These are phyloP conservation scores for Tuctoria greenei DNA, from an alignment of 176 grass and related monocot species.

Conservation along the genomic window DNA sequence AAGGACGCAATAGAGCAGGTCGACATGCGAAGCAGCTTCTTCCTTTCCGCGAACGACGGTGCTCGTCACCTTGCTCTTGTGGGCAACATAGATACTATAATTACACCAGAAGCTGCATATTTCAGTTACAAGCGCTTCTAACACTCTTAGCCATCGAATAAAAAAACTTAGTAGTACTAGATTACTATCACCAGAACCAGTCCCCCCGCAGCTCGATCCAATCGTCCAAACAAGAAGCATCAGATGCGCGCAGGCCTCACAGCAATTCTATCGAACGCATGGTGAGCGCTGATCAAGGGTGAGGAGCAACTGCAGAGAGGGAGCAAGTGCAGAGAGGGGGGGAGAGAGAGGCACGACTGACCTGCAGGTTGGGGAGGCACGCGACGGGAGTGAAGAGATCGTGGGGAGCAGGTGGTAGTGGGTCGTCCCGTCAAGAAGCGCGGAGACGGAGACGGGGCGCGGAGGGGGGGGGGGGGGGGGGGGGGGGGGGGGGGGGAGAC, in stretches of 20 bases:
- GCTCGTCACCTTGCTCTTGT: background rate
- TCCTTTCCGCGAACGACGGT: background rate
- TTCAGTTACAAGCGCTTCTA: background rate
- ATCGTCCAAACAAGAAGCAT: background rate
- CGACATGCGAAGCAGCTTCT: background rate
- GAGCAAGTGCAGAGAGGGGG: background rate
- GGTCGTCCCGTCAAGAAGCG: background rate
- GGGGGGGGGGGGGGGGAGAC: too few relatives aligned
- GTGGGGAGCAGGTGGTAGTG: background rate
- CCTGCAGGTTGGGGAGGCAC: background rate
- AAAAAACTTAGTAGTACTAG: background rate
- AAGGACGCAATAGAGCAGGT: background rate
- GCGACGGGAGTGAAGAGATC: background rate
- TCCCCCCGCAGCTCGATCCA: background rate
- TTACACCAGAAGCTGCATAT: background rate
- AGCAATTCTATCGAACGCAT: constrained; percentile 36
- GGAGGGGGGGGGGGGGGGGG: too few relatives aligned
- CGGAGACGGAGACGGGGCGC: too few relatives aligned
- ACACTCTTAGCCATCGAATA: background rate
- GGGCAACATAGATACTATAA: background rate
- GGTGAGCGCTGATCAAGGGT: background rate
- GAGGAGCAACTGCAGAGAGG: background rate
- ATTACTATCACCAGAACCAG: background rate
- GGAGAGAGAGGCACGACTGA: background rate
- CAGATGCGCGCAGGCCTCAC: background rate